Percentiles rank a stretch among this genome's conserved stretches.
These are phyloP conservation scores for Mycena vitilis DNA, from an alignment of 768 basidiomycete genomes.

Conservation along the genomic window DNA sequence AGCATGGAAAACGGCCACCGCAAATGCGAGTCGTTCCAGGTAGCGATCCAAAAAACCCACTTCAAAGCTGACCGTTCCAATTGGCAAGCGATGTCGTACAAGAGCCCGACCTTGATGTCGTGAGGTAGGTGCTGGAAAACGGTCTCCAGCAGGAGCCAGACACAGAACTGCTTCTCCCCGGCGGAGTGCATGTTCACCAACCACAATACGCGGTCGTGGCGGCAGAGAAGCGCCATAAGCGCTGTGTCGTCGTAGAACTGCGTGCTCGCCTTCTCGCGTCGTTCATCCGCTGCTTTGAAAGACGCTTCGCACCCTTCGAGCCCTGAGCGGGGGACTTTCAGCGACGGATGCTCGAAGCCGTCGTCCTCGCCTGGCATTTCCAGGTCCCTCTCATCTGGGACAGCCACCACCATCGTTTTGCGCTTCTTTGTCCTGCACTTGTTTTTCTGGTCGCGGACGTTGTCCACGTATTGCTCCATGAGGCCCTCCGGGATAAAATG, in stretches of 20 bases:
- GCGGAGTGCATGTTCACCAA: slow-evolving; percentile 51
- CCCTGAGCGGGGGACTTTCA: slow-evolving; percentile 22
- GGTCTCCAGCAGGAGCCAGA: slow-evolving; percentile 43
- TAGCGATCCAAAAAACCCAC: slow-evolving; percentile 42
- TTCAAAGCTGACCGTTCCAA: slow-evolving; percentile 43
- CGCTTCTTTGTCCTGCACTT: background rate
- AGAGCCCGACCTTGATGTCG: slow-evolving; percentile 37
- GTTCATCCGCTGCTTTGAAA: slow-evolving; percentile 32
- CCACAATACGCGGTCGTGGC: slow-evolving; percentile 49
- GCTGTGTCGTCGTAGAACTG: slow-evolving; percentile 38
- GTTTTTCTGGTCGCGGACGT: background rate
- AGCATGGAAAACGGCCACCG: slow-evolving; percentile 52
- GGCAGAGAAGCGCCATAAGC: slow-evolving; percentile 52
- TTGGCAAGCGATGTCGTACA: slow-evolving; percentile 55
- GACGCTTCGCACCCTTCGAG: slow-evolving; percentile 30
- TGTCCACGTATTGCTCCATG: slow-evolving; percentile 19
- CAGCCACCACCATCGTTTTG: background rate
- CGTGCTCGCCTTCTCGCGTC: slow-evolving; percentile 35
- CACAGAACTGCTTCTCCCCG: slow-evolving; percentile 50
- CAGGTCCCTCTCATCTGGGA: background rate
- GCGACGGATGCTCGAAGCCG: background rate
- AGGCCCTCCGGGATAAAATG: slow-evolving; percentile 24
- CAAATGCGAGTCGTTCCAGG: slow-evolving; percentile 42
- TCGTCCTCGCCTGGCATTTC: slow-evolving; percentile 1
- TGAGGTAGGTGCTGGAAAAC: slow-evolving; percentile 49